Percentiles rank a stretch among this genome's conserved stretches.
phyloP scores from a whole-genome alignment of 164 flowering plant species.

The Vitis labrusca region DNA sequence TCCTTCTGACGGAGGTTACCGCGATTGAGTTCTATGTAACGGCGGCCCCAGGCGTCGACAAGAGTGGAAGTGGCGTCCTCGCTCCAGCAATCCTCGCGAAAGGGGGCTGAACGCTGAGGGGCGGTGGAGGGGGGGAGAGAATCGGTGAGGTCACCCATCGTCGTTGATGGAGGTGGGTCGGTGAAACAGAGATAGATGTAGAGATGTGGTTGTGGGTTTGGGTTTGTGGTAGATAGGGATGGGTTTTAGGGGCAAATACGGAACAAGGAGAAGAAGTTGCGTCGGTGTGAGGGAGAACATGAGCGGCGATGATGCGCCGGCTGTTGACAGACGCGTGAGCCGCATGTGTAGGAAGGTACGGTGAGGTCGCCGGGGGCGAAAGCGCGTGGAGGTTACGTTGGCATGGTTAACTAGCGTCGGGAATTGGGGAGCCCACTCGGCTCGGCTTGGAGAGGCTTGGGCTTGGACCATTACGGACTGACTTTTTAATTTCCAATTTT shows the following conservation, averaged over 20 bases:
- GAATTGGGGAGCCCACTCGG: neutral
- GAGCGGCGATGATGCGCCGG: constrained; percentile 33
- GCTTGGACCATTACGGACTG: too few relatives aligned
- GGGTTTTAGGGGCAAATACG: neutral
- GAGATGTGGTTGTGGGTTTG: constrained; percentile 1
- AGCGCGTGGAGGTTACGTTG: constrained; percentile 25
- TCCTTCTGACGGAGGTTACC: constrained; percentile 90
- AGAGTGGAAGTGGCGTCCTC: constrained; percentile 79
- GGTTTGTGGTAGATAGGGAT: neutral
- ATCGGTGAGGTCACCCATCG: constrained; percentile 32
- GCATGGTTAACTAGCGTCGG: constrained; percentile 19
- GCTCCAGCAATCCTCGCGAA: constrained; percentile 93
- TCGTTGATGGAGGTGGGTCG: neutral
- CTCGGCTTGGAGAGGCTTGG: too few relatives aligned
- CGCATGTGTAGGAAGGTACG: constrained; percentile 30
- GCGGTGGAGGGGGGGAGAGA: constrained; percentile 17
- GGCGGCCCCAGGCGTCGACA: constrained; percentile 83
- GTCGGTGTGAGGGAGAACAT: neutral
- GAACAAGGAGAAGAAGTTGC: neutral
- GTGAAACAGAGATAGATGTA: too few relatives aligned
- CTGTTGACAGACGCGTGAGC: constrained; percentile 31
- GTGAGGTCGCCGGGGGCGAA: constrained; percentile 34
- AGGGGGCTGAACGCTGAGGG: constrained; percentile 34
- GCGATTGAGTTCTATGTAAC: constrained; percentile 69
- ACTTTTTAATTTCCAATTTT: too few relatives aligned